Evolutionary conservation across 352 stramenopile genomes (phyloP), one percentile per base, ranked within the genome.

Genomic region (Globisporangium abappressorium): DNA sequence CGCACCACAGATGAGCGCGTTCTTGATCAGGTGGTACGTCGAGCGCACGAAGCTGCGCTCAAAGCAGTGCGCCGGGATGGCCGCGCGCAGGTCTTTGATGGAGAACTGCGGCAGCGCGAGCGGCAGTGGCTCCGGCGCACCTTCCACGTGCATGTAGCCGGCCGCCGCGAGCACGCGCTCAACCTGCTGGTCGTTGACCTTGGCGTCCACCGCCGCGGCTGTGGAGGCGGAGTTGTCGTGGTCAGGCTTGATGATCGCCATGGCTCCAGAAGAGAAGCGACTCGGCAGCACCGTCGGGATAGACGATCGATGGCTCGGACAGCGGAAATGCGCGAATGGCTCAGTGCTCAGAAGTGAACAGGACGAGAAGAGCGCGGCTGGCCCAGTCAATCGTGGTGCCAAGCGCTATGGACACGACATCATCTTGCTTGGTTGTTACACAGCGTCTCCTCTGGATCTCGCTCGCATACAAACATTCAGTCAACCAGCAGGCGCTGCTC

Each of bases 41-140:
- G 94, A 98, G 64, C 78, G 92, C 57, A 97, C 26, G 68, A 97
- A 90, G 57, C 90, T 98, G 72, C 97, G 91, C 76, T 99, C 80
- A 72, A 99, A 99, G 81, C 97, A 99, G 78, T 99, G 93, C 70
- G 81, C 76, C 9, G 95, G 95, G 69, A 99, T 96, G 55, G 92
- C 92, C 30, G 85, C 87, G n/a, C 92, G 90, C 38, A 98, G 70
- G 43, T 98, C 89, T 55, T 90, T 89, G 66, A 98, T 75, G 34
- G 91, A 95, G 70, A 97, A 95, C 54, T 92, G 78, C 64, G 90
- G 91, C 62, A 91, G 62, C 5, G 89, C 84, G 24, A 98, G 73
- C 64, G 92, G 90, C 59, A 97, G 73, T 26, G 89, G 87, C 57
- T 85, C 78, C 36, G 90, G 89, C 2, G 88, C 77, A 20, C 88